These are phyloP conservation scores for Neopestalotiopsis sp. DNA, from an alignment of 2,329 filamentous ascomycete genomes.

Conservation along the genomic window DNA sequence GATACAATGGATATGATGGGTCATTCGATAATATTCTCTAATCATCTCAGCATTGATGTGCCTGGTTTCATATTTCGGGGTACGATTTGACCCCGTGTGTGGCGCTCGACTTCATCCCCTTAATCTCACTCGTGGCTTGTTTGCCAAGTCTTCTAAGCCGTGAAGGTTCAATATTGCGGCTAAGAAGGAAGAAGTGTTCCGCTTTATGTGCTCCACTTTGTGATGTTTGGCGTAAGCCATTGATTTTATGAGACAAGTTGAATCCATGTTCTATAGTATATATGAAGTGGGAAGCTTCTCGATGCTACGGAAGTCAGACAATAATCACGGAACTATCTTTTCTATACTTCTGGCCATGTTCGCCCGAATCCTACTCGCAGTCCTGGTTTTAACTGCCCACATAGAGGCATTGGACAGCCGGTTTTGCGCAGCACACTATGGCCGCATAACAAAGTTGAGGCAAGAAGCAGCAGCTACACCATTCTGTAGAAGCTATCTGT, in stretches of 20 bases:
- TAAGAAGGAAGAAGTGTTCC: not conserved
- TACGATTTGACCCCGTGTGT: not conserved
- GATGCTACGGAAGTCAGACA: not conserved
- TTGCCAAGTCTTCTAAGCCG: not conserved
- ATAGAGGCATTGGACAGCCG: not conserved
- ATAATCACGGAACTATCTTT: not conserved
- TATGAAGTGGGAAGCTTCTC: not conserved
- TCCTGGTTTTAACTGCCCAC: not conserved
- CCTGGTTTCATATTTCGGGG: not conserved
- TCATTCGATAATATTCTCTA: too few relatives aligned
- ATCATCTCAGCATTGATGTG: too few relatives aligned
- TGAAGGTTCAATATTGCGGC: not conserved
- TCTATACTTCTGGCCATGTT: not conserved
- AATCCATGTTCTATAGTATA: not conserved
- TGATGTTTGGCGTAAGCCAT: not conserved
- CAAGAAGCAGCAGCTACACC: not conserved
- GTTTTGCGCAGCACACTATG: not conserved
- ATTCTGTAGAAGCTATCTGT: not conserved
- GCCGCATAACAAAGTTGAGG: not conserved
- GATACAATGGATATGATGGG: too few relatives aligned
- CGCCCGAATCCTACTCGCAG: not conserved
- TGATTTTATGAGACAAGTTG: not conserved
- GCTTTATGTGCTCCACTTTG: too few relatives aligned
- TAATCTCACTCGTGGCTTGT: not conserved
- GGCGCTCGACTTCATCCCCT: not conserved